Base-by-base conservation (phyloP, 768 basidiomycete species). In the Hemileccinum rubropunctum region DNA sequence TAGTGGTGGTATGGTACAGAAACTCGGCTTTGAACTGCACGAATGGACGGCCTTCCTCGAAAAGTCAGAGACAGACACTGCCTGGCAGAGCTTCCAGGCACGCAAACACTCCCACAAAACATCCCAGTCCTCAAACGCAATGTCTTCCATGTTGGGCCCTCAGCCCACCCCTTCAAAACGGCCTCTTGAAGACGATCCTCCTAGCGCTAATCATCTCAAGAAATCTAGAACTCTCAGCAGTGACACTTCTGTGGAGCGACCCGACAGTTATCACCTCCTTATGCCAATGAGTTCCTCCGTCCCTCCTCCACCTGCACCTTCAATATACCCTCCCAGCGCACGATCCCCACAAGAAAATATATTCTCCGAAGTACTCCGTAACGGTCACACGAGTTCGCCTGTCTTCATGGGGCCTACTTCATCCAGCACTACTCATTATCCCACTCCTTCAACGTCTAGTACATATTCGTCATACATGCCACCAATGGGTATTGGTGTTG, bases 31-130 rank as follows among this genome's bases (percentile, higher is more conserved):
- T 81, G 79, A 86, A 27, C 61, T 80, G 61, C 73, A 79, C 39
- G 88, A 90, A 61, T 93, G 95, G 64, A 84, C 88, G 54, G 82
- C 79, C 42, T 89, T 85, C 56, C 73, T 95, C 54, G 91, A 88
- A 69, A 84, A 83, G 59, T 81, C 88, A 1, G 94, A 97, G 71
- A 94, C 92, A 0, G 94, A 95, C 62, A 93, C 91, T 2, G 93
- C 92, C 32, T 92, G 88, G 78, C 93, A 95, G 63, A 86, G 91
- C 45, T 94, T 86, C 60, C 85, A 91, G 54, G 58, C 76, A 5
- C 82, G 91, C 57, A 94, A 86, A 66, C 58, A 58, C 3, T 35
- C 58, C 17, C 60, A 62, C 15, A 64, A 70, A 42, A 69, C 70
- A 3, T 52, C 59, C 3, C 66, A 64, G 32, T 49, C 68, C 5